Evolutionary conservation across 306 rosid genomes (phyloP).

Genomic region (Alnus rubra): DNA sequence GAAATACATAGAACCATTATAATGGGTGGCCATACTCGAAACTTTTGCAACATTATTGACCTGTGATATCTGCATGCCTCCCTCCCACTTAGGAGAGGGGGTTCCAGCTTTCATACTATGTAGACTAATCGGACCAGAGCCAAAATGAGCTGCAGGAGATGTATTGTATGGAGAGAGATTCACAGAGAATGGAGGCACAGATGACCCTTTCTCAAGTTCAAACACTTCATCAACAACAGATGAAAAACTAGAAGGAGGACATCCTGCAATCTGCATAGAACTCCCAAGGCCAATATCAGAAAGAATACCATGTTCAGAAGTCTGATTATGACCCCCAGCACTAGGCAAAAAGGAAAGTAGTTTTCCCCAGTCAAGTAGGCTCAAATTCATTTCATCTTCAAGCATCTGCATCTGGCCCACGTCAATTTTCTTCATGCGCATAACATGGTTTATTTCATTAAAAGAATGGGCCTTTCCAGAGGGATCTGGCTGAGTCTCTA

Average conservation of each 20-base stretch:
- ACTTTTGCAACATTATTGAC: constrained; percentile 46
- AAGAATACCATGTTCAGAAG: constrained; percentile 56
- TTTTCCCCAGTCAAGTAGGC: constrained; percentile 79
- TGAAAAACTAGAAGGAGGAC: constrained; percentile 80
- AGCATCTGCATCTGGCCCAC: constrained; percentile 80
- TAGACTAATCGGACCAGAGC: constrained; percentile 56
- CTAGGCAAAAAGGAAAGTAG: constrained; percentile 48
- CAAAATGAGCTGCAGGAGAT: constrained; percentile 64
- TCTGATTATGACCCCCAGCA: constrained; percentile 48
- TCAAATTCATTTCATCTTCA: constrained; percentile 86
- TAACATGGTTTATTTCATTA: constrained; percentile 60
- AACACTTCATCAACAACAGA: constrained; percentile 92
- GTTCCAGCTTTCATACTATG: constrained; percentile 59
- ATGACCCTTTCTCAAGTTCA: constrained; percentile 81
- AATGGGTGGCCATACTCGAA: constrained; percentile 44
- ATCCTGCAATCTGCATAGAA: constrained; percentile 57
- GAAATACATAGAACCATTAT: constrained; percentile 59
- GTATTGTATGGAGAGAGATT: constrained; percentile 52
- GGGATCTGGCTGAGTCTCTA: constrained; percentile 69
- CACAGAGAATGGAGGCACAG: constrained; percentile 47
- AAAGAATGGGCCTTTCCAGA: constrained; percentile 59
- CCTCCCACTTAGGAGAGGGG: constrained; percentile 87
- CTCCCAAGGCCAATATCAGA: constrained; percentile 55
- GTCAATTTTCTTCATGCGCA: constrained; percentile 73
- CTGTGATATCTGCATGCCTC: constrained; percentile 61